phyloP scores from a whole-genome alignment of 2,329 filamentous ascomycete species.

The Botrytis squamosa region DNA sequence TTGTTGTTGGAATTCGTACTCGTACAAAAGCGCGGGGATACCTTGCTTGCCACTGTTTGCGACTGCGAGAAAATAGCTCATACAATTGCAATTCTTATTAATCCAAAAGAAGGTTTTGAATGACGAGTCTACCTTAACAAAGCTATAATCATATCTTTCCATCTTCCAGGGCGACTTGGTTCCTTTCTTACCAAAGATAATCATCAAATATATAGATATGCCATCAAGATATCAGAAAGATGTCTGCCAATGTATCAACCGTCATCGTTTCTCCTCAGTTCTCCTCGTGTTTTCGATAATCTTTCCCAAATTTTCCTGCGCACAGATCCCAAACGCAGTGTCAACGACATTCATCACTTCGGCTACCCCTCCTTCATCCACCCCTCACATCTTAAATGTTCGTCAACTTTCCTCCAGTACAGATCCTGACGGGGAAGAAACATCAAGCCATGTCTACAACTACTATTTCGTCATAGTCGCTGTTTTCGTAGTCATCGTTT shows the following conservation, averaged over 20 bases:
- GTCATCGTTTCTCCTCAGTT: slow-evolving; percentile 25
- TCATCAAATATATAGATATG: slow-evolving; percentile 8
- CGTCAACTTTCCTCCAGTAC: slow-evolving; percentile 3
- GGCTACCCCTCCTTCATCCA: slow-evolving; percentile 14
- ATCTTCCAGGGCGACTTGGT: not conserved
- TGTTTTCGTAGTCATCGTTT: slow-evolving; percentile 45
- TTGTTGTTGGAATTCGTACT: slow-evolving; percentile 1
- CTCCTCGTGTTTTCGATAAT: slow-evolving; percentile 33
- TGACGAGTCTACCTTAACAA: not conserved
- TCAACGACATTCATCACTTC: slow-evolving; percentile 24
- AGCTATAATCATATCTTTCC: not conserved
- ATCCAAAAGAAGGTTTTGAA: slow-evolving; percentile 6
- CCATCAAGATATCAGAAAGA: not conserved
- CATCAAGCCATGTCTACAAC: slow-evolving; percentile 51
- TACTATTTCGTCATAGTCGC: slow-evolving; percentile 53
- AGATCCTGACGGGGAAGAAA: slow-evolving; percentile 14
- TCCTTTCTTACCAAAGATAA: not conserved
- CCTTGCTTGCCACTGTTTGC: not conserved
- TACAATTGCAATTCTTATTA: not conserved
- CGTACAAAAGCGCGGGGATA: not conserved
- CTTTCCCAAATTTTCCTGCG: slow-evolving; percentile 30
- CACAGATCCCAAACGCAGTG: slow-evolving; percentile 27
- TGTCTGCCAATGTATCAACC: slow-evolving; percentile 26
- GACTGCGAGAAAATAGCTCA: not conserved
- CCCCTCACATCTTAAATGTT: slow-evolving; percentile 8